Evolutionary conservation across 2,329 filamentous ascomycete species (phyloP).

Genomic region (Cladosporium sp.): DNA sequence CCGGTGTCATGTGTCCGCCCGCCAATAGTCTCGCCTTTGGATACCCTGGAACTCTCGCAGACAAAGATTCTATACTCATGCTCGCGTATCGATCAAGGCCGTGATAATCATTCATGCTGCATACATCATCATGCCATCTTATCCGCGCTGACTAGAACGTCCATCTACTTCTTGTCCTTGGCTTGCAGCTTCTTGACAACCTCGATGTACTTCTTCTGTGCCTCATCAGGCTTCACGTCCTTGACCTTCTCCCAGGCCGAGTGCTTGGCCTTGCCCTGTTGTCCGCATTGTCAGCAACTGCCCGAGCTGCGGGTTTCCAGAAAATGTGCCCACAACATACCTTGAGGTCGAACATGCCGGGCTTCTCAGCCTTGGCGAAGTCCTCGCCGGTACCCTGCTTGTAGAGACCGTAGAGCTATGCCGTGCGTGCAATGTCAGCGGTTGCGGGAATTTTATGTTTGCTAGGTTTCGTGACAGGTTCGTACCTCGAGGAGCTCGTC

Average conservation of each 20-base stretch:
- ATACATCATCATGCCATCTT: background rate
- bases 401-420: slow-evolving; percentile 52
- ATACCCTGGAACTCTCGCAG: background rate
- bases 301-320: background rate
- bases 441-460: background rate
- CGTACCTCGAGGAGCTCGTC: slow-evolving; percentile 59
- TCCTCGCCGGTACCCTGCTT: slow-evolving; percentile 41
- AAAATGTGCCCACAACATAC: slow-evolving; percentile 36
- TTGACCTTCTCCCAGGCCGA: slow-evolving; percentile 69
- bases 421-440: slow-evolving; percentile 17
- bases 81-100: background rate
- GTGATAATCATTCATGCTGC: background rate
- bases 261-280: slow-evolving; percentile 66
- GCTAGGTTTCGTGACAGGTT: background rate
- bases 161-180: slow-evolving; percentile 41
- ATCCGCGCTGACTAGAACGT: background rate
- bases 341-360: slow-evolving; percentile 69
- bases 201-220: slow-evolving; percentile 72
- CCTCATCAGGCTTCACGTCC: slow-evolving; percentile 61
- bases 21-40: too few relatives aligned
- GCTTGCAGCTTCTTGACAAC: slow-evolving; percentile 68
- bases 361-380: slow-evolving; percentile 41
- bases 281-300: background rate
- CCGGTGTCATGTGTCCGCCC: too few relatives aligned
- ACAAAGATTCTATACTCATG: background rate